Base-by-base conservation (phyloP, 2,329 filamentous ascomycete species). In the Aspergillus ochraceus region DNA sequence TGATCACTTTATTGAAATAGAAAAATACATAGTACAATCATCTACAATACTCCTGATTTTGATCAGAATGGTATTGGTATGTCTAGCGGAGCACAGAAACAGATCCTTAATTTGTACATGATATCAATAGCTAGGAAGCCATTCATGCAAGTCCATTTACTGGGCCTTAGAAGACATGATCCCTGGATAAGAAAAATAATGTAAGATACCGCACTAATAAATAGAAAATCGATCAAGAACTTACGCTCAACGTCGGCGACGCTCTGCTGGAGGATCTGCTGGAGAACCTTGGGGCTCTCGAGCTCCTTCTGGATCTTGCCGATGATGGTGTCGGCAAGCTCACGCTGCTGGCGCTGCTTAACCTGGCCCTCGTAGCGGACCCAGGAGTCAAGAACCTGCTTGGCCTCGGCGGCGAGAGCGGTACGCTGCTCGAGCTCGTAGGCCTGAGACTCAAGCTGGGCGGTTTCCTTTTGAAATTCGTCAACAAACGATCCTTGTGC, bases 241-340 rank as follows among this genome's bases (percentile, higher is more conserved):
- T 78, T 84, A 97, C 93, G 94, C 88, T 99, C 95, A 76, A 99
- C 89, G 80, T 99, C 95, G 66, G 90, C 82, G 74, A 99, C 87
- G 79, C 92, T 97, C 86, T 99, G 95, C 83, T 95, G 90, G 71
- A 99, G 88, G 74, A 99, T 97, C 84, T 97, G 92, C 86, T 97
- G 92, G 72, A 99, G 88, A 68, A 89, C 86, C 88, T 93, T 98
- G 79, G 96, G 95, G 86, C 90, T 97, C 86, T 97, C 91, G 60
- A 99, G 88, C 86, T 98, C 94, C 88, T 98, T 98, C 81, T 91
- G 89, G 77, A 98, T 95, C 88, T 97, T 99, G 84, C 90, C 88
- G 74, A 99, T 98, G 80, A 99, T 85, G 79, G 83, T 87, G 77
- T 96, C 88, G 66, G 95, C 92, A 68, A 99, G 88, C 86, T 99